Base-by-base conservation (phyloP, 2,329 filamentous ascomycete species). In the Fusarium camptoceras region DNA sequence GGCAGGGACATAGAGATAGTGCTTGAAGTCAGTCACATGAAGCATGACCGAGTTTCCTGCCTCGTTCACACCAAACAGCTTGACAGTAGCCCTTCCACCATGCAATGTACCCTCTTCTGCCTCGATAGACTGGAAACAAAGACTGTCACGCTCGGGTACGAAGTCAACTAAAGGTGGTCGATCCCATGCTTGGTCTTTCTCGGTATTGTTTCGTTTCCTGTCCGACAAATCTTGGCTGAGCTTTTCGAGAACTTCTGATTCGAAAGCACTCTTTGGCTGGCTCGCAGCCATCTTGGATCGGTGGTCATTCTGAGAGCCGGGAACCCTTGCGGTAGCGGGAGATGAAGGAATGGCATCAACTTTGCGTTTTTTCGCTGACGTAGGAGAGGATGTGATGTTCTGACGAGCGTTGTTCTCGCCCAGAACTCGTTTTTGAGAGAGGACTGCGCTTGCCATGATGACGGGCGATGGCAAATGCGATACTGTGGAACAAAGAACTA, bases 71-170 rank as follows among this genome's bases (percentile, higher is more conserved):
- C 96, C 96, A 81, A 98, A 99, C 22, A 99, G 86, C 83, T 96
- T 97, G 60, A 99, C 88, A 0, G 93, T 91, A 1, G 93, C 85
- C 76, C 81, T 90, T 22, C 93, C 93, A 50, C 92, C 92, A 77
- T 91, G 84, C 3, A 98, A 80, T 6, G 89, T 92, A 22, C 96
- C 95, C 79, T 99, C 95, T 77, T 98, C 94, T 2, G 90, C 92
- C 76, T 99, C 97, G 73, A 99, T 99, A 76, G 97, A 92, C 82
- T 99, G 96, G 77, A 99, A 98, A 70, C 88, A 89, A n/a, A 99
- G 84, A 70, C 83, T 90, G 70, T 96, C 89, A 37, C 82, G 88
- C 55, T 86, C 78, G 11, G 90, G 85, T 64, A 81, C 72, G 64
- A 88, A 88, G 56, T 83, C 79, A n/a, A 78, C 79, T 7, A 88